A percentile compares a stretch with the other conserved stretches of the same genome.
Evolutionary conservation across 139 green algal genomes (phyloP).

Genomic region (Raphidocelis subcapitata): DNA sequence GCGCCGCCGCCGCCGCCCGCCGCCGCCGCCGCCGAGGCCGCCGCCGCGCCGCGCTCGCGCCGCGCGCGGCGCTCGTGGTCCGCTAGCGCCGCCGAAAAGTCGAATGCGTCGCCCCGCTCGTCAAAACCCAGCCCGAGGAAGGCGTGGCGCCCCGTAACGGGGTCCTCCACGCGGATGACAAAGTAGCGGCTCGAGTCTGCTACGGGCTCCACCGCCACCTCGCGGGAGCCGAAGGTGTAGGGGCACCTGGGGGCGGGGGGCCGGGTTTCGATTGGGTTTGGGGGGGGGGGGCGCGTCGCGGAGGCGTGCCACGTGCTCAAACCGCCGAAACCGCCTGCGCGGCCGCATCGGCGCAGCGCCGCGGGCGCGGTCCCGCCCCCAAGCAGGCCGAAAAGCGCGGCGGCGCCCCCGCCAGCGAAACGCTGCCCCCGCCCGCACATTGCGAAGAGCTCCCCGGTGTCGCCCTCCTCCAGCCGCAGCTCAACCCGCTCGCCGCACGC

Average conservation of each 20-base stretch:
- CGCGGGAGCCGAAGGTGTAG: constrained; percentile 48
- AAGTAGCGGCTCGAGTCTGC: constrained; percentile 68
- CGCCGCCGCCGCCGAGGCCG: neutral
- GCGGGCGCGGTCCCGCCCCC: too few relatives aligned
- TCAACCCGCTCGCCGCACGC: constrained; percentile 41
- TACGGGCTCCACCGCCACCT: constrained; percentile 61
- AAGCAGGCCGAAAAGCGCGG: too few relatives aligned
- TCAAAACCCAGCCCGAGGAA: constrained; percentile 81
- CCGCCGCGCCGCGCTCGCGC: constrained; percentile 26
- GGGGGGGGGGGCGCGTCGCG: too few relatives aligned
- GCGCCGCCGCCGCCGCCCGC: constrained; percentile 1
- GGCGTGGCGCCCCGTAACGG: constrained; percentile 58
- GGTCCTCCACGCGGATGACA: constrained; percentile 77
- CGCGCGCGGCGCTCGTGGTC: constrained; percentile 59
- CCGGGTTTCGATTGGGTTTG: too few relatives aligned
- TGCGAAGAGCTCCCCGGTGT: constrained; percentile 71
- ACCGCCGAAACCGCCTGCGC: too few relatives aligned
- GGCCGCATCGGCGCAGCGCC: too few relatives aligned
- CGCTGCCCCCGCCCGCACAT: too few relatives aligned
- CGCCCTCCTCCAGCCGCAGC: constrained; percentile 57
- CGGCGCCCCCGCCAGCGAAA: too few relatives aligned
- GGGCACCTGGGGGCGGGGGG: constrained; percentile 37
- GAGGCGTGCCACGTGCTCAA: too few relatives aligned
- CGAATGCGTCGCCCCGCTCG: constrained; percentile 73
- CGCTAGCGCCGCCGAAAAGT: constrained; percentile 81